These are phyloP conservation scores for Graphilbum fragrans DNA, from an alignment of 2,329 filamentous ascomycete genomes.

Conservation along the genomic window DNA sequence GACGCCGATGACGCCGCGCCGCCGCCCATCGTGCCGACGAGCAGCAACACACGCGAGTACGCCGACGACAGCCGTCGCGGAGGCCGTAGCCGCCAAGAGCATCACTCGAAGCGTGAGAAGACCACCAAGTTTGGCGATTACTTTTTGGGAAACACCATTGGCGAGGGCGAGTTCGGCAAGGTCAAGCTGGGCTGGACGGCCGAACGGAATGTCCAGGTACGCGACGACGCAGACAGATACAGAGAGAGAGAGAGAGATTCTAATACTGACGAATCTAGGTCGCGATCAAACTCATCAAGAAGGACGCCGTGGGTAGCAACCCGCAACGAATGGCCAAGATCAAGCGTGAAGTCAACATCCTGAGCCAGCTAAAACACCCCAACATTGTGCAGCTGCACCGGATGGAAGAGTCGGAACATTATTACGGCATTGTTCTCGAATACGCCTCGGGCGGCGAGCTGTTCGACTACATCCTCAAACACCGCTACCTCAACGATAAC, in stretches of 20 bases:
- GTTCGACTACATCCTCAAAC: constrained; percentile 96
- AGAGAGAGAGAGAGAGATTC: not conserved
- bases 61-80: constrained; percentile 34
- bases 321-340: constrained; percentile 89
- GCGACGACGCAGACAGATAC: no score
- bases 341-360: constrained; percentile 88
- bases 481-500: constrained; percentile 90
- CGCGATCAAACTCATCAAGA: constrained; percentile 93
- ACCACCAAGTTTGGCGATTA: constrained; percentile 90
- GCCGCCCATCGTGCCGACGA: constrained; percentile 28
- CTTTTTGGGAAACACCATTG: constrained; percentile 87
- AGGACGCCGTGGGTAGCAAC: constrained; percentile 80
- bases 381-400: constrained; percentile 96
- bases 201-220: constrained; percentile 79
- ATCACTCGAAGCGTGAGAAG: constrained; percentile 52
- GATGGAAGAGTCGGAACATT: constrained; percentile 94
- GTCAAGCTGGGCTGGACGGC: constrained; percentile 98
- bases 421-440: constrained; percentile 96
- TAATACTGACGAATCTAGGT: no score
- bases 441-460: constrained; percentile 96
- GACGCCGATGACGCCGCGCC: constrained; percentile 27
- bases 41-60: not conserved
- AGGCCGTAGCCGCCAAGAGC: constrained; percentile 47
- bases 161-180: constrained; percentile 97
- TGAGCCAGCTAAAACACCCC: constrained; percentile 75